phyloP scores from a whole-genome alignment of 2,329 filamentous ascomycete species.

The Diaporthe citrichinensis region DNA sequence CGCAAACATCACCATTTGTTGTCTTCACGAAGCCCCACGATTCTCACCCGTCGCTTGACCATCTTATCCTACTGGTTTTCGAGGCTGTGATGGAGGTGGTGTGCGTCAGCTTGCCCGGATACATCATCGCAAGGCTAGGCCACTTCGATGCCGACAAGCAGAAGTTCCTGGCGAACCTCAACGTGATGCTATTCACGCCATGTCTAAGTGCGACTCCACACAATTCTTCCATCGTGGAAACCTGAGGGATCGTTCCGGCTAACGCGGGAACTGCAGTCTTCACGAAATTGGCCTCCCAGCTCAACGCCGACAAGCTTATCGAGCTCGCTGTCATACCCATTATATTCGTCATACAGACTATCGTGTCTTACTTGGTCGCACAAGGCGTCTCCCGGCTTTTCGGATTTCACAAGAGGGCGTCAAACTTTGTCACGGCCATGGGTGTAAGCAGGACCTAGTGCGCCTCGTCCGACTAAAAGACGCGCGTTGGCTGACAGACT shows the following conservation, averaged over 20 bases:
- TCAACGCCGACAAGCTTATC: slow-evolving; percentile 89
- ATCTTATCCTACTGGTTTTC: slow-evolving; percentile 87
- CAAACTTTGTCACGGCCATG: slow-evolving; percentile 98
- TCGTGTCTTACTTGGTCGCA: slow-evolving; percentile 87
- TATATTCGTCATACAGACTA: slow-evolving; percentile 90
- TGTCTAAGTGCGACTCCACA: slow-evolving; percentile 81
- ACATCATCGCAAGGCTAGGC: slow-evolving; percentile 89
- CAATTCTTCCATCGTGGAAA: background rate
- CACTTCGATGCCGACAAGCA: slow-evolving; percentile 97
- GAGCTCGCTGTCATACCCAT: slow-evolving; percentile 95
- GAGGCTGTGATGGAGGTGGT: slow-evolving; percentile 96
- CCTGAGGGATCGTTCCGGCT: slow-evolving; percentile 33
- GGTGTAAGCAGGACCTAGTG: slow-evolving; percentile 60
- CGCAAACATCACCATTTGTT: slow-evolving; percentile 57
- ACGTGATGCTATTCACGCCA: slow-evolving; percentile 96
- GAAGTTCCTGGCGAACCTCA: slow-evolving; percentile 96
- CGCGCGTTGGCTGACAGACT: slow-evolving; percentile 35
- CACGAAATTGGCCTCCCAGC: slow-evolving; percentile 94
- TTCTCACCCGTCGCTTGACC: slow-evolving; percentile 74
- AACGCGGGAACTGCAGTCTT: slow-evolving; percentile 75
- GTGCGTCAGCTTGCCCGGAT: slow-evolving; percentile 93
- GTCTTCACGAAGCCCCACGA: slow-evolving; percentile 59
- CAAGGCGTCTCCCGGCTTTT: slow-evolving; percentile 79
- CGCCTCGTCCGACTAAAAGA: background rate
- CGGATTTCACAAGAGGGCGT: slow-evolving; percentile 85